These are phyloP conservation scores for Elsinoe necatrix DNA, from an alignment of 2,329 filamentous ascomycete species.

Conservation along the genomic window DNA sequence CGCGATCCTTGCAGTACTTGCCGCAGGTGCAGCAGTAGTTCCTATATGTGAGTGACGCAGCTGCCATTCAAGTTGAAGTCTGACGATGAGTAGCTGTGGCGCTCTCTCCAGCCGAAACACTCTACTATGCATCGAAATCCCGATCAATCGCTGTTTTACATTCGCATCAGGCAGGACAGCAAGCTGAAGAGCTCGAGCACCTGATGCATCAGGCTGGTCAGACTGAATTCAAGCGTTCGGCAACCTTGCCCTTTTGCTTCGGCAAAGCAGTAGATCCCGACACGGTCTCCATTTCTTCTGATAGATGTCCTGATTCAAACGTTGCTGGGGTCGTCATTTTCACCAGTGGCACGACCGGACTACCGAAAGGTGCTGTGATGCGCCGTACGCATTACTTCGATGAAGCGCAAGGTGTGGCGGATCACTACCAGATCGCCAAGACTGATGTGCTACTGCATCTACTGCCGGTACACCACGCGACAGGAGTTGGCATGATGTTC, in stretches of 20 bases:
- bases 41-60: constrained; percentile 29
- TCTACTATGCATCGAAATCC: constrained; percentile 39
- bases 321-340: constrained; percentile 38
- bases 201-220: constrained; percentile 23
- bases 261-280: constrained; percentile 25
- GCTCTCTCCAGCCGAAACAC: constrained; percentile 36
- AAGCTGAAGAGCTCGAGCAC: constrained; percentile 26
- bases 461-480: constrained; percentile 44
- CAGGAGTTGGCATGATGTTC: constrained; percentile 44
- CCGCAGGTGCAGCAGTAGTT: constrained; percentile 40
- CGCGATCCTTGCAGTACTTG: constrained; percentile 41
- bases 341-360: constrained; percentile 41
- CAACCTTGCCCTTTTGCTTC: constrained; percentile 31
- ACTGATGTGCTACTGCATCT: constrained; percentile 43
- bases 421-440: constrained; percentile 31
- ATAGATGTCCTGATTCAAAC: constrained; percentile 34
- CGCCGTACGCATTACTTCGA: constrained; percentile 35
- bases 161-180: constrained; percentile 28
- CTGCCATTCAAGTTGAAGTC: not conserved
- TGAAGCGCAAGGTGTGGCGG: constrained; percentile 32
- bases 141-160: constrained; percentile 33
- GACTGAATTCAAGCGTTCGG: constrained; percentile 30
- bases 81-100: constrained; percentile 24
- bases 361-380: constrained; percentile 40
- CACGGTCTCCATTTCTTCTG: constrained; percentile 35